Base-by-base conservation (phyloP, 345 rosid species). In the Salix brachista region DNA sequence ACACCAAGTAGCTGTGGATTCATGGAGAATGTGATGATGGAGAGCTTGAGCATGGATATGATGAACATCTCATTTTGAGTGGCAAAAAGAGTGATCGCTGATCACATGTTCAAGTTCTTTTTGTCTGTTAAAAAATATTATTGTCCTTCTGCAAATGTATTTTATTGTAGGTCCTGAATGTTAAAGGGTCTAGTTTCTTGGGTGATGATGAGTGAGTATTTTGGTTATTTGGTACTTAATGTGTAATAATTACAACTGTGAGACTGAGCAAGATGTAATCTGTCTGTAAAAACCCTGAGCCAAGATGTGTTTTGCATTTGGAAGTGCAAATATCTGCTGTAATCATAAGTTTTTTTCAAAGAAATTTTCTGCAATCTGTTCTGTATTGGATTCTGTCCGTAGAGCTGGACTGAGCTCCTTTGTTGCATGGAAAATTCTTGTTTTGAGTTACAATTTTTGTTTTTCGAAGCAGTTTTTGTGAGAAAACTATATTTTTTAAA, bases 1-100 rank as follows among this genome's bases (percentile, higher is more conserved):
- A 70, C 83, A 12, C 80, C 86, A 50, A 48, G 28, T 3, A 83
- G 68, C 0, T 86, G 89, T 70, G 86, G 88, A 26, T 84, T 86
- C 76, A 84, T 87, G 90, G 89, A 86, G 74, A 85, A 26, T 13
- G 76, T 78, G 39, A 86, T 88, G 91, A 85, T 88, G 91, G 88
- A 87, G 83, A 84, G 80, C 80, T 81, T 89, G 69, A 87, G 90
- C 87, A 85, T 83, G 91, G 91, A 89, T 26, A 89, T 87, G 84
- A 17, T 89, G 80, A 81, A 87, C 79, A 76, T 89, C 48, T 84
- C 89, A 2, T 88, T 88, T 44, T 88, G 81, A 87, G 14, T 64
- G 3, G 26, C 62, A n/a, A 21, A 56, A 56, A n/a, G 1, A 3
- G 25, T 0, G 62, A n/a, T 56, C 62, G 1, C 62, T 8, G 62